phyloP scores from a whole-genome alignment of 1,139 yeast species.

The Lodderomyces pseudojiufengensis region DNA sequence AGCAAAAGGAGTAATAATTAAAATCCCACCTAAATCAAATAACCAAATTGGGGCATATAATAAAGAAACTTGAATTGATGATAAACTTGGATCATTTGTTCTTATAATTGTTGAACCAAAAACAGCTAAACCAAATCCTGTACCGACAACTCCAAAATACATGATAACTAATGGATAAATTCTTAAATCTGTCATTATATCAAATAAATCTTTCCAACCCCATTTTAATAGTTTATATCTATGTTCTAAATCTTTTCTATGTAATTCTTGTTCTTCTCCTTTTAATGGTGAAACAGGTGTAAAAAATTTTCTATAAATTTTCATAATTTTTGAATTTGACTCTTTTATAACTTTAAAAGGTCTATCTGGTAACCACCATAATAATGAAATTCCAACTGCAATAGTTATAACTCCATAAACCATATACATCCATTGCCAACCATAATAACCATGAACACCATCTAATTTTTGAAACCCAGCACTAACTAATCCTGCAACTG shows the following conservation, averaged over 20 bases:
- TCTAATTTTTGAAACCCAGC: slow-evolving; percentile 89
- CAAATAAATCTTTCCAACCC: slow-evolving; percentile 57
- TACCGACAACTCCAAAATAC: slow-evolving; percentile 92
- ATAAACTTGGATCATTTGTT: slow-evolving; percentile 57
- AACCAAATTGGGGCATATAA: slow-evolving; percentile 89
- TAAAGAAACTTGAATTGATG: slow-evolving; percentile 68
- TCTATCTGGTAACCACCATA: slow-evolving; percentile 88
- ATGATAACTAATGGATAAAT: slow-evolving; percentile 79
- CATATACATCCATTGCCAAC: slow-evolving; percentile 88
- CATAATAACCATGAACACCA: slow-evolving; percentile 62
- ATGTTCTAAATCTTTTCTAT: slow-evolving; percentile 59
- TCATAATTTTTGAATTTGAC: slow-evolving; percentile 11
- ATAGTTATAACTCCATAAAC: slow-evolving; percentile 75
- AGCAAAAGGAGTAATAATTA: slow-evolving; percentile 74
- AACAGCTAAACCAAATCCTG: slow-evolving; percentile 81
- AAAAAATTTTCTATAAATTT: slow-evolving; percentile 22
- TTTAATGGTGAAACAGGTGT: slow-evolving; percentile 52
- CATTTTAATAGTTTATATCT: slow-evolving; percentile 43
- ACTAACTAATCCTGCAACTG: slow-evolving; percentile 79
- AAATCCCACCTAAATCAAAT: slow-evolving; percentile 76
- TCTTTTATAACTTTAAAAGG: slow-evolving; percentile 26
- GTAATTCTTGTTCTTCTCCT: slow-evolving; percentile 51
- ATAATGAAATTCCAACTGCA: slow-evolving; percentile 56
- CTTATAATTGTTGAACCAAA: slow-evolving; percentile 81
- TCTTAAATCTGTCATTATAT: slow-evolving; percentile 59